Percentiles rank a stretch among this genome's conserved stretches.
Evolutionary conservation across 2,329 filamentous ascomycete species (phyloP).

Genomic region (Geosmithia flava): DNA sequence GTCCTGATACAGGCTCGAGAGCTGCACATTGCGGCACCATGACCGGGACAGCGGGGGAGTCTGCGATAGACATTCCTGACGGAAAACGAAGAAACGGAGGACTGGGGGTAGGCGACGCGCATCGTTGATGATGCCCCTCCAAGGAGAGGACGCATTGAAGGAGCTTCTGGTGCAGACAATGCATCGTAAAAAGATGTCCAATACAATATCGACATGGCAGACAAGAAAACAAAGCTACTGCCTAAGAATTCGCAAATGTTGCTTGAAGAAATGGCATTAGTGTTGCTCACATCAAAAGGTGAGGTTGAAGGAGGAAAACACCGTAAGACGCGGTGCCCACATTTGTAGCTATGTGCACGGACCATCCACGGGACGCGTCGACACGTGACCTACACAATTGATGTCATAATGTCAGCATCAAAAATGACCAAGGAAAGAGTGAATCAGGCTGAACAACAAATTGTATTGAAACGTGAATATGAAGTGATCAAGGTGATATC

Average conservation of each 20-base stretch:
- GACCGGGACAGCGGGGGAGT: conserved; percentile 23
- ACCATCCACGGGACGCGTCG: conserved; percentile 3
- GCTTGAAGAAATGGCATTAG: conserved; percentile 2
- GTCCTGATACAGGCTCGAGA: conserved; percentile 49
- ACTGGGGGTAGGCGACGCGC: conserved; percentile 73
- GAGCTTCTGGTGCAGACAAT: conserved; percentile 17
- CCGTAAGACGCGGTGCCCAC: neutral
- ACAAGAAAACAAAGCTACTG: neutral
- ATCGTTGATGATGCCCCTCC: conserved; percentile 10
- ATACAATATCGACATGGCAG: neutral
- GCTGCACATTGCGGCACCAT: conserved; percentile 34
- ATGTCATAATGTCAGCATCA: neutral
- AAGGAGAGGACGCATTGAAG: conserved; percentile 25
- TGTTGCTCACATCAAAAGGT: neutral
- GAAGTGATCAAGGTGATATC: no score
- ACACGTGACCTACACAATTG: conserved; percentile 13
- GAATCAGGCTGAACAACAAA: no score
- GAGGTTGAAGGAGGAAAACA: neutral
- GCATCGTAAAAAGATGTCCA: neutral
- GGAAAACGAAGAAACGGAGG: conserved; percentile 61
- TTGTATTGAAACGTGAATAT: no score
- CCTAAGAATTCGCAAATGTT: neutral
- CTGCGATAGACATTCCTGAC: conserved; percentile 47
- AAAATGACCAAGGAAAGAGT: no score
- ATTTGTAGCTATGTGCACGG: conserved; percentile 3